phyloP scores from a whole-genome alignment of 768 basidiomycete species.

The Amylocystis lapponica region DNA sequence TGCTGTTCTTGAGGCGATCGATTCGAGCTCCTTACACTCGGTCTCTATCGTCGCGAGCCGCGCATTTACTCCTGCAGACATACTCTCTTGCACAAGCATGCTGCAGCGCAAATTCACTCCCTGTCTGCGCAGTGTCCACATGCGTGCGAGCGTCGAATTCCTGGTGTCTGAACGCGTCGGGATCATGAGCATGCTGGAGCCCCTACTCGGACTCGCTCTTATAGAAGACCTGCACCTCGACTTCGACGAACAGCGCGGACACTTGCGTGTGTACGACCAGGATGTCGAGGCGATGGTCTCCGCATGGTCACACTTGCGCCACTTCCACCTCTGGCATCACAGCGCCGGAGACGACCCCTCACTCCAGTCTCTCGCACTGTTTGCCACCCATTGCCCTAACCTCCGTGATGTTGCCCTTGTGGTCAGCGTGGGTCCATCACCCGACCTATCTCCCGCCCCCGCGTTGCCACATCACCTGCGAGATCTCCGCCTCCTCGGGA shows the following conservation, averaged over 20 bases:
- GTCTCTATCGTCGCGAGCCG: not conserved
- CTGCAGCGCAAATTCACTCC: too few relatives aligned
- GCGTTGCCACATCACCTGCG: not conserved
- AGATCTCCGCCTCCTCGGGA: not conserved
- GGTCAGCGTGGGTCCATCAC: not conserved
- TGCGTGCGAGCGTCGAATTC: not conserved
- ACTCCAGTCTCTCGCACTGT: not conserved
- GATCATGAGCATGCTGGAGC: not conserved
- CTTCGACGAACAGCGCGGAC: constrained; percentile 1
- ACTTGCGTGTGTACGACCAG: not conserved
- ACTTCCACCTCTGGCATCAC: constrained; percentile 2
- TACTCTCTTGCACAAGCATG: too few relatives aligned
- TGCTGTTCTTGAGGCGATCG: not conserved
- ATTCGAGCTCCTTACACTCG: not conserved
- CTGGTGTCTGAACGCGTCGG: not conserved
- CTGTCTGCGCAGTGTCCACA: too few relatives aligned
- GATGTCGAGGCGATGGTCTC: constrained; percentile 1
- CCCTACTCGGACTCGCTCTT: not conserved
- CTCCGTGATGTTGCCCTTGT: not conserved
- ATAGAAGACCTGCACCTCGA: not conserved
- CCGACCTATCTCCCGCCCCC: too few relatives aligned
- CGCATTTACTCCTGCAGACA: too few relatives aligned
- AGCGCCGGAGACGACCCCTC: not conserved
- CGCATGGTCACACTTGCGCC: not conserved
- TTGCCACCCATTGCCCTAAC: not conserved